Conservation (phyloP, 208 protist genomes). For the Trypanosoma rangeli region DNA sequence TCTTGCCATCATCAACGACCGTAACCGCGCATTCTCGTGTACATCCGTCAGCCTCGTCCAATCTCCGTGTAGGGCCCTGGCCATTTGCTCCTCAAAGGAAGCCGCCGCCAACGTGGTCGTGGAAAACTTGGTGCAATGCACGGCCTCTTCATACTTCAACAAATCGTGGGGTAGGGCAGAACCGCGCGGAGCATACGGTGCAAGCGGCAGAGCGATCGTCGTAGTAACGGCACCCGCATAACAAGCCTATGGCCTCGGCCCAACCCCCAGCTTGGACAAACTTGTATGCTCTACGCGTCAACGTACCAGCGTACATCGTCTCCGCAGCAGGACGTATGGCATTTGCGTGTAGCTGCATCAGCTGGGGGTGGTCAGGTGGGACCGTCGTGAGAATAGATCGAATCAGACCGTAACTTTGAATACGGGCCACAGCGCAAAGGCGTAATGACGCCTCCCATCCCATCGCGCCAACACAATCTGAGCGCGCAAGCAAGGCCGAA, state of each 20-base stretch:
- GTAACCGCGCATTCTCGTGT: constrained; percentile 28
- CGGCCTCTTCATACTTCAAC: constrained; percentile 23
- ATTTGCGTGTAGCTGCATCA: constrained; percentile 28
- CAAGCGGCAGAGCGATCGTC: constrained; percentile 31
- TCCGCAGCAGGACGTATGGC: constrained; percentile 32
- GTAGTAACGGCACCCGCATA: constrained; percentile 34
- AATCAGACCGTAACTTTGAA: constrained; percentile 42
- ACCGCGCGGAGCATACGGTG: constrained; percentile 14
- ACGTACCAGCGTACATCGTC: constrained; percentile 68
- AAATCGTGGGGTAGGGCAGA: constrained; percentile 22
- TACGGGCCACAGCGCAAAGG: constrained; percentile 28
- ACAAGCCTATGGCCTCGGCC: constrained; percentile 33
- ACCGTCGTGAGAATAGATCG: constrained; percentile 38
- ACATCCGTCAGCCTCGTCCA: constrained; percentile 17
- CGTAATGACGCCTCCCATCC: constrained; percentile 29
- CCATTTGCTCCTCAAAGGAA: constrained; percentile 38
- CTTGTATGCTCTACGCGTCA: constrained; percentile 36
- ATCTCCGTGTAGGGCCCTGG: constrained; percentile 42
- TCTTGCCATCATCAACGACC: constrained; percentile 34
- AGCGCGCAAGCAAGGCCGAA: constrained; percentile 18
- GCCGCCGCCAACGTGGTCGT: neutral
- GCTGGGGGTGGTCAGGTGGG: constrained; percentile 27
- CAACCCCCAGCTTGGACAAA: constrained; percentile 28
- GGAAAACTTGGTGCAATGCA: constrained; percentile 5
- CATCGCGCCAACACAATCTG: constrained; percentile 11